Conservation (phyloP, 176 grass and related monocot genomes). For the Themeda triandra region DNA sequence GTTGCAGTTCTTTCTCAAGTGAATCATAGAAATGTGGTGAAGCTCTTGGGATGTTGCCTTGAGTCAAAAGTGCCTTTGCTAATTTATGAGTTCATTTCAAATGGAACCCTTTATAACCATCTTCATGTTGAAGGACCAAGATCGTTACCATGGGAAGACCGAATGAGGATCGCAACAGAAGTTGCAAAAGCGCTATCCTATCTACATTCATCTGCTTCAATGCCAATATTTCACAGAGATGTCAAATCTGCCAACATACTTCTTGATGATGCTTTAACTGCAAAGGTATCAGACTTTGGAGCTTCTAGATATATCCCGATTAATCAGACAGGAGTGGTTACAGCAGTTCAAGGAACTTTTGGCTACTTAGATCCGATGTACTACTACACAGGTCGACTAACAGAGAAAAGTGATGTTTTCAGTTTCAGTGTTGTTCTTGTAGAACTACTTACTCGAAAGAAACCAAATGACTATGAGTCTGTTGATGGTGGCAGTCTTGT, state of each 20-base stretch:
- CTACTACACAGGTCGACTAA: neutral
- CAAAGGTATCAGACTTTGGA: constrained; percentile 61
- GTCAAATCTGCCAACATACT: constrained; percentile 60
- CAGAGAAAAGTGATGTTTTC: neutral
- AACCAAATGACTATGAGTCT: neutral
- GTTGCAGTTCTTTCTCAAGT: too few species aligned
- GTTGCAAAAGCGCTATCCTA: constrained; percentile 11
- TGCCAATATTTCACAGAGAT: constrained; percentile 51
- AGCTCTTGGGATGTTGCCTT: too few species aligned
- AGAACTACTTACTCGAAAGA: constrained; percentile 5
- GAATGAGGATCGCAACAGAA: too few species aligned
- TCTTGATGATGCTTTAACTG: constrained; percentile 39
- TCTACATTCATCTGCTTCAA: constrained; percentile 36
- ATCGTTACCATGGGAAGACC: too few species aligned
- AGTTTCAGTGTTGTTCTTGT: constrained; percentile 16
- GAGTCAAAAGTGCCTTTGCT: too few species aligned
- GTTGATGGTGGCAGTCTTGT: neutral
- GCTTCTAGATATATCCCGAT: constrained; percentile 54
- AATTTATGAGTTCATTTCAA: too few species aligned
- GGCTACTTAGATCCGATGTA: constrained; percentile 63
- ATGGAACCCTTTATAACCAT: too few species aligned
- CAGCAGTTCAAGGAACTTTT: constrained; percentile 45
- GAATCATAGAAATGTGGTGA: too few species aligned
- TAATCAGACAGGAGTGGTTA: constrained; percentile 17
- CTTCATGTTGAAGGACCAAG: too few species aligned